Conservation (phyloP, 1,139 yeast genomes). For the Pichia inconspicua region DNA sequence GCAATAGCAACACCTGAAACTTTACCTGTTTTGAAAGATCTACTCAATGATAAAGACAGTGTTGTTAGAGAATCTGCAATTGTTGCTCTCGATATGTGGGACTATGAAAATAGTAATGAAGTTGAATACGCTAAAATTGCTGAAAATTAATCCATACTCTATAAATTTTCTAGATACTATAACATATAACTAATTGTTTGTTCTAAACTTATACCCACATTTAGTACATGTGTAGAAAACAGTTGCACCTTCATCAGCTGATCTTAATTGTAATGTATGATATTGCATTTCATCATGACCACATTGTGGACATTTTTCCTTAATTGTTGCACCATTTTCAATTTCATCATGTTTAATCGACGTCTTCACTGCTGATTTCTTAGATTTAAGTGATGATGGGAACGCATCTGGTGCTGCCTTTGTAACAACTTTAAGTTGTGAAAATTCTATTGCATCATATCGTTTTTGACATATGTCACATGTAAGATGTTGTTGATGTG, state of each 20-base stretch:
- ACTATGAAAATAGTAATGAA: slow-evolving; percentile 82
- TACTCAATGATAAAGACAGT: slow-evolving; percentile 70
- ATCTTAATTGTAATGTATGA: slow-evolving; percentile 90
- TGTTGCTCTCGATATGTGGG: slow-evolving; percentile 97
- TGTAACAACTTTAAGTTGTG: slow-evolving; percentile 78
- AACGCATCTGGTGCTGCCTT: slow-evolving; percentile 84
- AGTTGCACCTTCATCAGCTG: slow-evolving; percentile 98
- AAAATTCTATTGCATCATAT: slow-evolving; percentile 53
- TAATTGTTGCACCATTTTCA: slow-evolving; percentile 91
- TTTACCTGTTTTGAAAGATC: slow-evolving; percentile 73
- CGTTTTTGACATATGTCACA: slow-evolving; percentile 48
- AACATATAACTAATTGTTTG: slow-evolving; percentile 60
- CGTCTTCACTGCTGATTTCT: slow-evolving; percentile 87
- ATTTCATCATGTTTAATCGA: slow-evolving; percentile 66
- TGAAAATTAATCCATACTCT: not conserved
- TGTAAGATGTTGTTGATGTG: slow-evolving; percentile 31
- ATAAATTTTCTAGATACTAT: not conserved
- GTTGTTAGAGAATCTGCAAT: slow-evolving; percentile 95
- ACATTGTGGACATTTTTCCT: slow-evolving; percentile 96
- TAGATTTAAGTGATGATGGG: slow-evolving; percentile 74
- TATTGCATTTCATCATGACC: slow-evolving; percentile 97
- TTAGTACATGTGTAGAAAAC: slow-evolving; percentile 90
- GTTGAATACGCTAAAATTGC: slow-evolving; percentile 56
- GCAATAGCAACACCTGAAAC: slow-evolving; percentile 96
- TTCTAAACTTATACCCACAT: slow-evolving; percentile 90